phyloP scores from a whole-genome alignment of 2,329 filamentous ascomycete species.

The Pyrenochaeta sp. region DNA sequence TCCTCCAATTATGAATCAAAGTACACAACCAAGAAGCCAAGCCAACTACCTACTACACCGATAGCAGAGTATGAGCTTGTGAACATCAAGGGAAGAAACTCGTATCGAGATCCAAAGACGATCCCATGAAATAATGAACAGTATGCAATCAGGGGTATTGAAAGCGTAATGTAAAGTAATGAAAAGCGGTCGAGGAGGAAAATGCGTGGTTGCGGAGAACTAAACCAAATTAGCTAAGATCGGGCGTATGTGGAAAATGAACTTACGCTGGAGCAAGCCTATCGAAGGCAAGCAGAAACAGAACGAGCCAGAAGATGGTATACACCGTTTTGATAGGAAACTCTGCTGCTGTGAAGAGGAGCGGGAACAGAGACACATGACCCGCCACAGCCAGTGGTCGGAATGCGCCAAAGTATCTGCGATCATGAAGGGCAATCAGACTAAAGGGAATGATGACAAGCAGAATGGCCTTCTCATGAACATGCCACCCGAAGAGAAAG shows the following conservation, averaged over 20 bases:
- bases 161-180: slow-evolving; percentile 85
- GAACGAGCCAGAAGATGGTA: slow-evolving; percentile 87
- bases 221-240: slow-evolving; percentile 31
- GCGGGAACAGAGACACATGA: slow-evolving; percentile 92
- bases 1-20: slow-evolving; percentile 63
- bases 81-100: slow-evolving; percentile 97
- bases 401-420: slow-evolving; percentile 90
- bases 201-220: slow-evolving; percentile 77
- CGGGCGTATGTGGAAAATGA: not conserved
- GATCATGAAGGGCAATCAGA: slow-evolving; percentile 86
- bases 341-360: slow-evolving; percentile 90
- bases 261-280: slow-evolving; percentile 78
- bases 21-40: slow-evolving; percentile 93
- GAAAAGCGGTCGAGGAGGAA: slow-evolving; percentile 93
- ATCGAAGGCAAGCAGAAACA: slow-evolving; percentile 88
- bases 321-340: slow-evolving; percentile 95
- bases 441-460: slow-evolving; percentile 95
- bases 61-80: slow-evolving; percentile 93
- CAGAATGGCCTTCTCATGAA: slow-evolving; percentile 96
- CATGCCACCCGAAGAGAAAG: slow-evolving; percentile 98
- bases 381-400: slow-evolving; percentile 89
- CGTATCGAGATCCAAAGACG: slow-evolving; percentile 81
- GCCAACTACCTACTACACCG: slow-evolving; percentile 94
- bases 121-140: slow-evolving; percentile 83
- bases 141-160: slow-evolving; percentile 88